Percentiles rank a stretch among this genome's conserved stretches.
phyloP scores from a whole-genome alignment of 768 basidiomycete genomes.

The Phlegmacium glaucopus region DNA sequence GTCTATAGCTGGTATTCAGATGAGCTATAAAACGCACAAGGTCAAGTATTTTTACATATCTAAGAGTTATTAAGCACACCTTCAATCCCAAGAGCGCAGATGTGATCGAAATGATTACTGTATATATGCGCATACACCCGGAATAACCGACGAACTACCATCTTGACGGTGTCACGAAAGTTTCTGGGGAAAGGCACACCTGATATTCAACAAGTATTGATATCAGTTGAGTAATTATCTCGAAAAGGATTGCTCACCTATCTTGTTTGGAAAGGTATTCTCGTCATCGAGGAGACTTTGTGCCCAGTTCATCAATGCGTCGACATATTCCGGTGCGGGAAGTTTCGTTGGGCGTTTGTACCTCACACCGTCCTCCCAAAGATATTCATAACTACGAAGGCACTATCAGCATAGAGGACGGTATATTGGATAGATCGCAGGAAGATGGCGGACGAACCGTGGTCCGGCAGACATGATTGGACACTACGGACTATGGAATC shows the following conservation, averaged over 20 bases:
- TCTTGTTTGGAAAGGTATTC: conserved; percentile 88
- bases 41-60: neutral
- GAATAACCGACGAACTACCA: conserved; percentile 89
- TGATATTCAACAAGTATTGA: conserved; percentile 24
- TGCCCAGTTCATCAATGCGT: conserved; percentile 98
- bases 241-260: conserved; percentile 49
- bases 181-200: conserved; percentile 89
- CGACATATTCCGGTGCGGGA: conserved; percentile 95
- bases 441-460: conserved; percentile 57
- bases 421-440: neutral
- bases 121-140: conserved; percentile 98
- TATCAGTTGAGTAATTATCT: neutral
- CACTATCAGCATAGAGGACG: neutral
- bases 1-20: conserved; percentile 96
- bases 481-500: conserved; percentile 49
- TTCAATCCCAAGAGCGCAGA: conserved; percentile 97
- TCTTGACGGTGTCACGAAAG: conserved; percentile 88
- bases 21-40: conserved; percentile 60
- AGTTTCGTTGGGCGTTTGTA: conserved; percentile 92
- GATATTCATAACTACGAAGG: conserved; percentile 76
- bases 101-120: conserved; percentile 98
- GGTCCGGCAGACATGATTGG: conserved; percentile 97
- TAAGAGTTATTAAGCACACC: conserved; percentile 44
- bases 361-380: conserved; percentile 89
- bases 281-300: conserved; percentile 93